Evolutionary conservation across 225 moss, liverwort and hornwort genomes (phyloP).

Genomic region (Ulota crispa): DNA sequence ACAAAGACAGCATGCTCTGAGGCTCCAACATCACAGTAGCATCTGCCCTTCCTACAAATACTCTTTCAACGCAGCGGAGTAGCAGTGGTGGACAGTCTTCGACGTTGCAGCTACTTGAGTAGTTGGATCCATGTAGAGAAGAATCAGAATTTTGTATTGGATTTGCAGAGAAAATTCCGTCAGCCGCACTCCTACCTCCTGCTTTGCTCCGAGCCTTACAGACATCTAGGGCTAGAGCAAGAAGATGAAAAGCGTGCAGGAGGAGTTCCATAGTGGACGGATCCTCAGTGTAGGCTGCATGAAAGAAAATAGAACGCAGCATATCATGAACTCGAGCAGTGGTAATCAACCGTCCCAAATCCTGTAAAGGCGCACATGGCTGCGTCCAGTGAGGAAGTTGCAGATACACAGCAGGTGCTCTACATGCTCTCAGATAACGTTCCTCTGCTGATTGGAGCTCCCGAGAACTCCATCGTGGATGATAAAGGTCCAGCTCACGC

Average conservation of each 20-base stretch:
- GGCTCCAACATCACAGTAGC: conserved; percentile 50
- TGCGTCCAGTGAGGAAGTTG: conserved; percentile 82
- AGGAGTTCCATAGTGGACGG: conserved; percentile 64
- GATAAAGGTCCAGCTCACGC: conserved; percentile 90
- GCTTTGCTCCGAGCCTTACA: conserved; percentile 40
- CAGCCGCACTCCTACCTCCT: conserved; percentile 25
- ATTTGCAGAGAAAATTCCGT: conserved; percentile 22
- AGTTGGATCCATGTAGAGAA: conserved; percentile 21
- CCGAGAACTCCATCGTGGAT: conserved; percentile 87
- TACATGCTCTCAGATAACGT: conserved; percentile 77
- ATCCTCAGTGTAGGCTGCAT: conserved; percentile 62
- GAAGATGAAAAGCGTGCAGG: conserved; percentile 77
- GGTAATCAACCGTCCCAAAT: conserved; percentile 66
- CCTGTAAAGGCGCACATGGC: conserved; percentile 63
- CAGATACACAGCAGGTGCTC: conserved; percentile 74
- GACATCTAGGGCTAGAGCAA: conserved; percentile 81
- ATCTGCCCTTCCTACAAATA: conserved; percentile 45
- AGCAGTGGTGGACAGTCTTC: conserved; percentile 62
- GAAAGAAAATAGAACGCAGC: conserved; percentile 72
- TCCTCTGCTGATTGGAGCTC: conserved; percentile 90
- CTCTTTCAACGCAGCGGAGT: conserved; percentile 52
- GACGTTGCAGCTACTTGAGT: conserved; percentile 25
- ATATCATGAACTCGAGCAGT: conserved; percentile 71
- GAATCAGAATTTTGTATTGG: conserved; percentile 19
- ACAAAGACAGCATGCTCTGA: conserved; percentile 73